Evolutionary conservation across 495 filamentous ascomycete species (phyloP).

Genomic region (Neurospora sp.): DNA sequence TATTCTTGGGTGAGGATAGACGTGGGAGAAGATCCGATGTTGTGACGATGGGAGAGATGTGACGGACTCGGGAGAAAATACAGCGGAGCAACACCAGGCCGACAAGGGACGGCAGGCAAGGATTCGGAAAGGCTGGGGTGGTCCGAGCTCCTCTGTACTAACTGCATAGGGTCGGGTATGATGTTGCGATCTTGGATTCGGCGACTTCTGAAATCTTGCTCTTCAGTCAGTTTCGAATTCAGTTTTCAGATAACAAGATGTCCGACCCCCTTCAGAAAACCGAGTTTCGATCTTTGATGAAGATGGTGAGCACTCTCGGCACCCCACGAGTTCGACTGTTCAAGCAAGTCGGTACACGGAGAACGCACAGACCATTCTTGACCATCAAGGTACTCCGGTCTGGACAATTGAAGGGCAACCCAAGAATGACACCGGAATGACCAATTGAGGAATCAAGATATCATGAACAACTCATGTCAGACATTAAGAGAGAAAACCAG

Average conservation of each 20-base stretch:
- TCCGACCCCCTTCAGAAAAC: rapidly evolving
- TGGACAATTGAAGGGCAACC: not conserved
- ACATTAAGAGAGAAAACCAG: too few relatives aligned
- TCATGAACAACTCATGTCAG: not conserved
- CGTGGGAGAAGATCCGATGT: not conserved
- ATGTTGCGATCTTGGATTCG: not conserved
- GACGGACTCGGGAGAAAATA: not conserved
- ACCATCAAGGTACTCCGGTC: not conserved
- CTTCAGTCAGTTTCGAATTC: not conserved
- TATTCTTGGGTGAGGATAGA: too few relatives aligned
- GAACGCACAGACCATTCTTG: not conserved
- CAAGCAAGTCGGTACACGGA: not conserved
- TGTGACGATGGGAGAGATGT: not conserved
- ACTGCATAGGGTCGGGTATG: not conserved
- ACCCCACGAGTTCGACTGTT: not conserved
- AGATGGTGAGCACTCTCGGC: not conserved
- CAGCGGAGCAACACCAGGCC: not conserved
- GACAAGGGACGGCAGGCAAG: not conserved
- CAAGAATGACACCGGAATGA: not conserved
- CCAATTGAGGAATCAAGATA: not conserved
- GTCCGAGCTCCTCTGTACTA: not conserved
- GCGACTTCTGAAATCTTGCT: not conserved
- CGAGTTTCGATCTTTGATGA: not conserved
- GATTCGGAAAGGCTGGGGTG: not conserved
- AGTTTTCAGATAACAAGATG: not conserved